Conservation (phyloP, 305 asterid species). For the Solanum hybrid region DNA sequence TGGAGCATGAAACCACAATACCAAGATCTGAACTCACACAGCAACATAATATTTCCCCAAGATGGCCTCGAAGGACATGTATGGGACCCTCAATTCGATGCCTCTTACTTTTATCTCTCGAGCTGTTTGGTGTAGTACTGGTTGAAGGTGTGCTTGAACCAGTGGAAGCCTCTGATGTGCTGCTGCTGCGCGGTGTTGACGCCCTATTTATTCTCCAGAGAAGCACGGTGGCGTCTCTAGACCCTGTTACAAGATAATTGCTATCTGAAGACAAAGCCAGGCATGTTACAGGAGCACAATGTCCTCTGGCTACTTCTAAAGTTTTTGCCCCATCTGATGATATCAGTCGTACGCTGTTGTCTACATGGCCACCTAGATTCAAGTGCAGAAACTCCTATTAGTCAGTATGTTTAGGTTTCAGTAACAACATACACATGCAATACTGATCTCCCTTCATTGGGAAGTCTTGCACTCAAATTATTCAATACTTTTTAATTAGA, state of each 20-base stretch:
- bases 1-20: conserved; percentile 79
- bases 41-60: conserved; percentile 74
- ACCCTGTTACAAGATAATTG: conserved; percentile 86
- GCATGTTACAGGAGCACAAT: conserved; percentile 95
- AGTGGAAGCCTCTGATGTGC: conserved; percentile 47
- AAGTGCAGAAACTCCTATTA: conserved; percentile 8
- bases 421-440: neutral
- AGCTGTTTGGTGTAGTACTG: conserved; percentile 29
- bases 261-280: conserved; percentile 72
- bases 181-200: conserved; percentile 36
- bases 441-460: neutral
- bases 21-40: conserved; percentile 92
- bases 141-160: conserved; percentile 52
- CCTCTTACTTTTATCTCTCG: conserved; percentile 35
- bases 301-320: conserved; percentile 89
- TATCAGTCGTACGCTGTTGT: conserved; percentile 78
- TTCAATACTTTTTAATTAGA: neutral
- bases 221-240: conserved; percentile 76
- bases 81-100: conserved; percentile 86
- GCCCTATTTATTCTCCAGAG: conserved; percentile 83
- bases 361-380: conserved; percentile 86
- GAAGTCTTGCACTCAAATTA: neutral
- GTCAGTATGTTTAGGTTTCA: neutral
- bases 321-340: conserved; percentile 96
- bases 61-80: conserved; percentile 92